These are phyloP conservation scores for Saccharomycopsis phalli DNA, from an alignment of 1,139 yeast species.

Conservation along the genomic window DNA sequence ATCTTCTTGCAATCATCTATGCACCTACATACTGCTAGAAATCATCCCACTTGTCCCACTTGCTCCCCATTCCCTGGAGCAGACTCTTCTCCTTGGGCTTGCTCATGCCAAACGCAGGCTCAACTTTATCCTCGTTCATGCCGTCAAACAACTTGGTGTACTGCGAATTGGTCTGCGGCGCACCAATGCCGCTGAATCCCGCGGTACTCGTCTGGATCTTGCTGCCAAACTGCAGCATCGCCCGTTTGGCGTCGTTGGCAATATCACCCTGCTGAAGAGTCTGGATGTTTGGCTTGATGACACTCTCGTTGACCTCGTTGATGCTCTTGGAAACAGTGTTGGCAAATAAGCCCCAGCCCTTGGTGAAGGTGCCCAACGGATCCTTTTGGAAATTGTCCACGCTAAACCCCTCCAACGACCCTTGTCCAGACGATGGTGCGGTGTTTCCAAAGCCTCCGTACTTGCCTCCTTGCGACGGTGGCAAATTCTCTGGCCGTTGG, in stretches of 20 bases:
- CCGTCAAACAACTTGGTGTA: conserved; percentile 47
- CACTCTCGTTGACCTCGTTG: conserved; percentile 76
- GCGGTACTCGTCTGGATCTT: conserved; percentile 62
- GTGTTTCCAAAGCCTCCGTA: conserved; percentile 87
- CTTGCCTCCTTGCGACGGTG: conserved; percentile 93
- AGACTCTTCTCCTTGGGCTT: conserved; percentile 54
- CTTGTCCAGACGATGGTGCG: conserved; percentile 25
- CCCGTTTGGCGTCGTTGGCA: conserved; percentile 73
- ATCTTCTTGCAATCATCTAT: background rate
- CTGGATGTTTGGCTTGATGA: conserved; percentile 80
- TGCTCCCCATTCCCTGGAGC: conserved; percentile 43
- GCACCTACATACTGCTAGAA: conserved; percentile 24
- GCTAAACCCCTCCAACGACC: conserved; percentile 47
- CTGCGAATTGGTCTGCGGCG: conserved; percentile 27
- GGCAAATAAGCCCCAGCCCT: conserved; percentile 93
- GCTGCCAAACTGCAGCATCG: conserved; percentile 93
- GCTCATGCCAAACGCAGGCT: conserved; percentile 63
- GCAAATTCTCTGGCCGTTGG: conserved; percentile 64
- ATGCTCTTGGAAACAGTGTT: conserved; percentile 75
- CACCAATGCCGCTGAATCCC: conserved; percentile 23
- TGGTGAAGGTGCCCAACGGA: conserved; percentile 79
- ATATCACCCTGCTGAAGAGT: conserved; percentile 77
- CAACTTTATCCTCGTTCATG: conserved; percentile 36
- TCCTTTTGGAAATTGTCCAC: conserved; percentile 74
- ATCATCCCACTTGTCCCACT: conserved; percentile 35